These are phyloP conservation scores for Carex kokanica DNA, from an alignment of 176 grass and related monocot genomes.

Conservation along the genomic window DNA sequence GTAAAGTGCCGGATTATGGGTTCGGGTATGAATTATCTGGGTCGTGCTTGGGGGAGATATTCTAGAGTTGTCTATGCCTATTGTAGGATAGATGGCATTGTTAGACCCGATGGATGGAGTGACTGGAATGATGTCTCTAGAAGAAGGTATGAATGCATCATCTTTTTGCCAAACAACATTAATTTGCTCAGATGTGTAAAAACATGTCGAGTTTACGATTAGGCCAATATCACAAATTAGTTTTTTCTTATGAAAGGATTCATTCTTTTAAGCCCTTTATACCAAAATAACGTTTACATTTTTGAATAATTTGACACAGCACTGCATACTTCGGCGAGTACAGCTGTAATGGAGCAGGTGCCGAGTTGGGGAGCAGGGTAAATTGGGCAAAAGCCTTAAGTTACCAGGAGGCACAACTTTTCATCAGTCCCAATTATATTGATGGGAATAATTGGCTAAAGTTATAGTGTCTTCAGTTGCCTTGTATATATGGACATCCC, in stretches of 20 bases:
- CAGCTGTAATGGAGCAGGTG: slow-evolving; percentile 57
- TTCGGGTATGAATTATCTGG: slow-evolving; percentile 63
- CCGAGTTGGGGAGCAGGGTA: slow-evolving; percentile 39
- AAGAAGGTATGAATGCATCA: slow-evolving; percentile 36
- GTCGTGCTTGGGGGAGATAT: slow-evolving; percentile 74
- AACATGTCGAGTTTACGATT: neutral
- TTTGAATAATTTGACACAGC: slow-evolving; percentile 28
- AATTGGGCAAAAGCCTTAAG: slow-evolving; percentile 65
- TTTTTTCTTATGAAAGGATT: neutral
- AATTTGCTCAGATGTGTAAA: neutral
- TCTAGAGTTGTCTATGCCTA: slow-evolving; percentile 64
- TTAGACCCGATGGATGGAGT: slow-evolving; percentile 70
- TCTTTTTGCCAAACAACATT: neutral
- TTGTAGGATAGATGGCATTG: slow-evolving; percentile 61
- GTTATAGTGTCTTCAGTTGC: slow-evolving; percentile 33
- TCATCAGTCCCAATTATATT: slow-evolving; percentile 52
- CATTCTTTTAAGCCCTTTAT: neutral
- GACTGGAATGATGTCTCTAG: slow-evolving; percentile 67
- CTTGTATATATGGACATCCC: neutral
- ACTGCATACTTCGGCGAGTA: slow-evolving; percentile 70
- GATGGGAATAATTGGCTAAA: slow-evolving; percentile 66
- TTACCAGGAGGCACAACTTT: slow-evolving; percentile 59
- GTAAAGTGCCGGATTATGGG: slow-evolving; percentile 56
- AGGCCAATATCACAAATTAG: neutral
- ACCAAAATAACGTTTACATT: neutral